Percentiles rank a stretch among this genome's conserved stretches.
phyloP scores from a whole-genome alignment of 2,329 filamentous ascomycete genomes.

The Coleophoma cylindrospora region DNA sequence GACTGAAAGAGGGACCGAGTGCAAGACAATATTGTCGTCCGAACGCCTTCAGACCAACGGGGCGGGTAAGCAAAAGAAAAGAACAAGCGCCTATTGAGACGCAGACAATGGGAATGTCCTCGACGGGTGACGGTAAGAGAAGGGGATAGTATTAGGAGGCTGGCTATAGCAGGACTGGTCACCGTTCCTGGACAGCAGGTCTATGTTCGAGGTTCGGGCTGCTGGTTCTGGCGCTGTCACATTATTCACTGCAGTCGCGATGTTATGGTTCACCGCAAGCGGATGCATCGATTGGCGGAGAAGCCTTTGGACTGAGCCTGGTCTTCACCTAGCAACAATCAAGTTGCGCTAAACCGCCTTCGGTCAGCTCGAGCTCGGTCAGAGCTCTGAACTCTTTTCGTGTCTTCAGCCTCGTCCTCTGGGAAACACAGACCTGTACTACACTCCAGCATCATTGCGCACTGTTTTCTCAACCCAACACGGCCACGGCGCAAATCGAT shows the following conservation, averaged over 20 bases:
- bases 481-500: no score
- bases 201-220: neutral
- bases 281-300: constrained; percentile 13
- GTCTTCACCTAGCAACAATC: no score
- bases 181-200: constrained; percentile 9
- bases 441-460: no score
- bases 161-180: constrained; percentile 13
- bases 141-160: constrained; percentile 10
- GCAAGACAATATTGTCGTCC: neutral
- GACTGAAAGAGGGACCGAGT: neutral
- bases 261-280: constrained; percentile 20
- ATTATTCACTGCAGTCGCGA: constrained; percentile 11
- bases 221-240: constrained; percentile 1
- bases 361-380: constrained; percentile 1
- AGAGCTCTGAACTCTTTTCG: no score
- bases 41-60: neutral
- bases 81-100: constrained; percentile 1
- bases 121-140: neutral
- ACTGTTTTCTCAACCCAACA: no score
- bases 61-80: neutral
- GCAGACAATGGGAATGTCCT: neutral
- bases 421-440: neutral
- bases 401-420: constrained; percentile 15
- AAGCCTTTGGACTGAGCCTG: neutral
- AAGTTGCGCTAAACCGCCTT: neutral